These are phyloP conservation scores for Glycyrrhiza uralensis DNA, from an alignment of 306 rosid species.

Conservation along the genomic window DNA sequence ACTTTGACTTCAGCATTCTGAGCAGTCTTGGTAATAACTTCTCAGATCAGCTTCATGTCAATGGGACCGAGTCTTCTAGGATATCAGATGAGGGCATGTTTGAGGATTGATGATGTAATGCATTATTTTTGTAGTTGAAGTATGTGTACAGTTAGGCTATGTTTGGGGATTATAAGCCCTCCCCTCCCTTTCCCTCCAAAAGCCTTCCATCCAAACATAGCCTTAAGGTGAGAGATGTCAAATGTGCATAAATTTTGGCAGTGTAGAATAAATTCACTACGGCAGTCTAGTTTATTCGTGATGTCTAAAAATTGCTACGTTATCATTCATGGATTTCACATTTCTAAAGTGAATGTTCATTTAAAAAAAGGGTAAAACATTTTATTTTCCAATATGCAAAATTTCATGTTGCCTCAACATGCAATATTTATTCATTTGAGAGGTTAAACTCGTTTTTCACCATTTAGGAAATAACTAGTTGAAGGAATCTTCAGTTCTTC, in stretches of 20 bases:
- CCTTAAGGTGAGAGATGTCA: no score
- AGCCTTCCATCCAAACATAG: no score
- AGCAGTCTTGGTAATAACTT: slow-evolving; percentile 21
- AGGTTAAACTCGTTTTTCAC: neutral
- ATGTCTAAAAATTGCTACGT: neutral
- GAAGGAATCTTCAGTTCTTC: neutral
- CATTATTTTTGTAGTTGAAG: neutral
- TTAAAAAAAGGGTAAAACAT: no score
- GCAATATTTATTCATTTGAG: no score
- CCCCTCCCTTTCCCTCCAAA: no score
- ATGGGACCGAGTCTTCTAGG: slow-evolving; percentile 76
- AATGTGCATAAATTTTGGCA: slow-evolving; percentile 28
- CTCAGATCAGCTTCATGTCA: slow-evolving; percentile 68
- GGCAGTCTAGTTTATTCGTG: slow-evolving; percentile 16
- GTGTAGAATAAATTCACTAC: neutral
- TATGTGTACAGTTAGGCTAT: slow-evolving; percentile 22
- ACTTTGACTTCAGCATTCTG: slow-evolving; percentile 67
- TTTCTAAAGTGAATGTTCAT: no score
- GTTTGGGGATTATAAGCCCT: no score
- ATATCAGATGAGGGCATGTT: slow-evolving; percentile 71
- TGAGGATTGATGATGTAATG: slow-evolving; percentile 43
- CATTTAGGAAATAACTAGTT: neutral
- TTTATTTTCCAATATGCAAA: no score
- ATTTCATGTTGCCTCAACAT: no score
- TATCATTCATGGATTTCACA: neutral